Percentiles rank a stretch among this genome's conserved stretches.
phyloP scores from a whole-genome alignment of 257 asterid species.

The Fraxinus anomala region DNA sequence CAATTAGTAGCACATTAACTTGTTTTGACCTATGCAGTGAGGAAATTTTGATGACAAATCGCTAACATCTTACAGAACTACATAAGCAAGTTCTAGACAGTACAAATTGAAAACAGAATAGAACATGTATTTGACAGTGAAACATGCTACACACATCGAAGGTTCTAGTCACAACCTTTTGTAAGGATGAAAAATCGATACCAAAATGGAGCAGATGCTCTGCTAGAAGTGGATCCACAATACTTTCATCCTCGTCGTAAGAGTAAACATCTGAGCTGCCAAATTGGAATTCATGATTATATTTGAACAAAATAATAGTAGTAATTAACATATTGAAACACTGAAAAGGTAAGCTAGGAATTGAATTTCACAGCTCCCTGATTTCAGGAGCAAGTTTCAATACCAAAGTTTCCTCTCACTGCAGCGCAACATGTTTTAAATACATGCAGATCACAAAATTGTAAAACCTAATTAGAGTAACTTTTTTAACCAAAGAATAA shows the following conservation, averaged over 20 bases:
- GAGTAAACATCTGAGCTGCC: conserved; percentile 99
- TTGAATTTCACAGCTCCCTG: conserved; percentile 1
- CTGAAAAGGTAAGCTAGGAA: not conserved
- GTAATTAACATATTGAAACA: conserved; percentile 21
- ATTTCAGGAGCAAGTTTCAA: not conserved
- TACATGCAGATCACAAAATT: not conserved
- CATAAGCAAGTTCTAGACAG: conserved; percentile 9
- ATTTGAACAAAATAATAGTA: conserved; percentile 35
- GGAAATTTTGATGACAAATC: not conserved
- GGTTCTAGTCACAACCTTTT: conserved; percentile 60
- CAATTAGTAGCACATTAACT: not conserved
- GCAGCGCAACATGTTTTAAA: not conserved
- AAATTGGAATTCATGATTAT: conserved; percentile 58
- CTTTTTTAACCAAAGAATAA: not conserved
- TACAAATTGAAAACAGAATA: not conserved
- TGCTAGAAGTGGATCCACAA: conserved; percentile 90
- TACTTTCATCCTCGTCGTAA: conserved; percentile 93
- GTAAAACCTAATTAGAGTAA: not conserved
- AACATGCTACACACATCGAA: conserved; percentile 21
- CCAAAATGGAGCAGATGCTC: conserved; percentile 94
- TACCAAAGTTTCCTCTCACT: conserved; percentile 4
- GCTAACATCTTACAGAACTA: not conserved
- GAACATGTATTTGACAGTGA: not conserved
- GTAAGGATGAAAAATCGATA: conserved; percentile 91
- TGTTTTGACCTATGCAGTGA: not conserved